A percentile compares a stretch with the other conserved stretches of the same genome.
phyloP scores from a whole-genome alignment of 805 yeast genomes.

The Candida ipomoeae region DNA sequence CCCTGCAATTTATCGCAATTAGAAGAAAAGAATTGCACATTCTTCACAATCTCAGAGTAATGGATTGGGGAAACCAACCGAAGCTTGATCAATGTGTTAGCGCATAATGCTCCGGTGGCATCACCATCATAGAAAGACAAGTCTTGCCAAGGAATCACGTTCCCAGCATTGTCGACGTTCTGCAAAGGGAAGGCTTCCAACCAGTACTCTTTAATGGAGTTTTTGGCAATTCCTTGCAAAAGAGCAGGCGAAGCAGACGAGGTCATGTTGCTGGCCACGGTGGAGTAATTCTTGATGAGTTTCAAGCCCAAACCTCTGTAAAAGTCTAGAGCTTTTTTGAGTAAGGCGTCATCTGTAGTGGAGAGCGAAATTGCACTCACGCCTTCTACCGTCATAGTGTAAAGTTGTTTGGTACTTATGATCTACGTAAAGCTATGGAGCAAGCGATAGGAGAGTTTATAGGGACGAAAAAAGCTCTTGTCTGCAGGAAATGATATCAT shows the following conservation, averaged over 20 bases:
- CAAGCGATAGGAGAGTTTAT: conserved; percentile 5
- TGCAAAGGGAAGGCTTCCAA: conserved; percentile 61
- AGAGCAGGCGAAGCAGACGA: conserved; percentile 16
- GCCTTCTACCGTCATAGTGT: conserved; percentile 19
- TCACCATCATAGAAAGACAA: conserved; percentile 37
- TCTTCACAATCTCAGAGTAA: conserved; percentile 12
- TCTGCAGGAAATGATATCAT: conserved; percentile 8
- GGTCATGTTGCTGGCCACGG: conserved; percentile 39
- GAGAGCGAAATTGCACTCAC: conserved; percentile 60
- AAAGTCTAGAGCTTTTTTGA: conserved; percentile 48
- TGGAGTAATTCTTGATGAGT: conserved; percentile 55
- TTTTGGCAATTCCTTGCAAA: conserved; percentile 55
- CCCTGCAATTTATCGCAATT: conserved; percentile 21
- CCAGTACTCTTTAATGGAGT: conserved; percentile 70
- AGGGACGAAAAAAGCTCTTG: conserved; percentile 3
- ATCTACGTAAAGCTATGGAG: background rate
- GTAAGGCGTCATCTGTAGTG: conserved; percentile 46
- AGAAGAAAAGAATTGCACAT: conserved; percentile 31
- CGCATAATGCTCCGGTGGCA: conserved; percentile 23
- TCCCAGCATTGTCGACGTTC: conserved; percentile 29
- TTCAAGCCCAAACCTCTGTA: conserved; percentile 60
- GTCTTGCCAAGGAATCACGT: conserved; percentile 40
- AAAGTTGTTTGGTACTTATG: background rate
- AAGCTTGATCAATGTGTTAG: conserved; percentile 33
- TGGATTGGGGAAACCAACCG: conserved; percentile 24